Evolutionary conservation across 495 filamentous ascomycete genomes (phyloP), one percentile per base, ranked within the genome.

Genomic region (Penicillium waksmanii): DNA sequence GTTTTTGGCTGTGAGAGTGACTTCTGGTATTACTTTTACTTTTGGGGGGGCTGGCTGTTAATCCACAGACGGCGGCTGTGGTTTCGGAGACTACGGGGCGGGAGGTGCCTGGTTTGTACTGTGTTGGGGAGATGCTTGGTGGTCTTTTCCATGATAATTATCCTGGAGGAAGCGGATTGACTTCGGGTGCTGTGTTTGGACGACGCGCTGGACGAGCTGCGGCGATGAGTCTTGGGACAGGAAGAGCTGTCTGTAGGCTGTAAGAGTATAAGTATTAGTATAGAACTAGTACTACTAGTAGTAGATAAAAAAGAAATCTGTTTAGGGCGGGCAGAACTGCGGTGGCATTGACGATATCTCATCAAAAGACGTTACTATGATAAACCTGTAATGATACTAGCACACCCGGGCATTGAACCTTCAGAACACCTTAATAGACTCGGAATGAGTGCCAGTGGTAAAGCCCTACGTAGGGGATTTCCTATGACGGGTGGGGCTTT

Each of bases 131-230:
- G 71, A 84, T 89, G 81, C 54, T 88, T 1, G 86, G 85, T 4
- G 85, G 85, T 0, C 56, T 89, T 18, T 89, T 87, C 66, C 84
- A 83, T 64, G 75, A 81, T 9, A 87, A 88, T 60, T 89, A 88
- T 64, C 84, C 85, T 0, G 85, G 85, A 12, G 85, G 86, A 3
- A 85, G 82, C 62, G 85, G 85, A 0, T 69, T 89, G 64, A 89
- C 84, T 0, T 75, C 80, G 17, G 83, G 84, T 19, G 69, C 81
- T 1, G 82, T 86, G 0, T 85, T 86, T 74, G 84, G 83, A 10
- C 70, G 82, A 9, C 71, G 74, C 36, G 83, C 83, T 27, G 84
- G 83, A 21, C 63, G 50, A 42, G 73, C 73, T 19, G 57, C 57
- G 11, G 57, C 57, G 9, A 38, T 33, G 27, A 53, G 46, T 23